phyloP scores from a whole-genome alignment of 441 rosid species.

The Omphalea diandra region DNA sequence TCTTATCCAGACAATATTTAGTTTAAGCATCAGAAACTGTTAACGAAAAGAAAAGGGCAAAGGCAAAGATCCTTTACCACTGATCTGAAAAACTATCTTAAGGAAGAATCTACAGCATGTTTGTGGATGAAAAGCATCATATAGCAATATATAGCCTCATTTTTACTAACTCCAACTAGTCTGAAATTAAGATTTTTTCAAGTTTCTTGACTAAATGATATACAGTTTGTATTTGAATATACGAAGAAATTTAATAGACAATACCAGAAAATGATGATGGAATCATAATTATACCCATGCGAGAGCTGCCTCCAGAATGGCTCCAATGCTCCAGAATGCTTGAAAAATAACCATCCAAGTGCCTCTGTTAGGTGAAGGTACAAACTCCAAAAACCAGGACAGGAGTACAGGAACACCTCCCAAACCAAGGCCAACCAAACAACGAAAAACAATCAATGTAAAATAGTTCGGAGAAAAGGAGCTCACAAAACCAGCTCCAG shows the following conservation, averaged over 20 bases:
- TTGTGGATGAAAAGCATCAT: neutral
- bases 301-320: conserved; percentile 72
- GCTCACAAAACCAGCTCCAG: conserved; percentile 76
- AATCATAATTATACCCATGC: conserved; percentile 71
- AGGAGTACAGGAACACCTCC: conserved; percentile 95
- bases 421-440: conserved; percentile 85
- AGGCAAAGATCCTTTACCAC: neutral
- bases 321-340: conserved; percentile 84
- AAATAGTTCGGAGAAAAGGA: conserved; percentile 69
- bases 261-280: conserved; percentile 12
- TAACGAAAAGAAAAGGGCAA: conserved; percentile 1
- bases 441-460: conserved; percentile 55
- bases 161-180: neutral
- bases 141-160: neutral
- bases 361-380: conserved; percentile 91
- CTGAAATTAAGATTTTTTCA: neutral
- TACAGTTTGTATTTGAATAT: too few species aligned
- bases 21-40: neutral
- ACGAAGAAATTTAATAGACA: neutral
- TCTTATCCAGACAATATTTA: neutral
- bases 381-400: conserved; percentile 93
- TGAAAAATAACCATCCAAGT: conserved; percentile 89
- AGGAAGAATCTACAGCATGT: neutral
- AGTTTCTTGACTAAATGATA: too few species aligned
- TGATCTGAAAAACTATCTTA: conserved; percentile 1